Conservation (phyloP, 2,329 filamentous ascomycete species). For the Sarocladium brachiariae region DNA sequence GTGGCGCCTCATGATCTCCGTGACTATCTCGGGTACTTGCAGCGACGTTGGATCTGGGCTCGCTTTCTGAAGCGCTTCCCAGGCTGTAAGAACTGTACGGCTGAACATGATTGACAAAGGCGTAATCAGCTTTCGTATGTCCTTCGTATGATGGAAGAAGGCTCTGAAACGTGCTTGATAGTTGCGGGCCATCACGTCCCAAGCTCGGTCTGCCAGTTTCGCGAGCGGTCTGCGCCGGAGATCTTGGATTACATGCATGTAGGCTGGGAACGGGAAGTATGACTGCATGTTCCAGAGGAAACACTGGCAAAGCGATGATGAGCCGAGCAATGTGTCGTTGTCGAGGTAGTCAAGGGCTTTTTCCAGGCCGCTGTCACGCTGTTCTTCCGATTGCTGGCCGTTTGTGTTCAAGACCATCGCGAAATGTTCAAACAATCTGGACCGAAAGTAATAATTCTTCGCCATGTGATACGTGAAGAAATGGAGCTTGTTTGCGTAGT, state of each 20-base stretch:
- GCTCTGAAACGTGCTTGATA: constrained; percentile 2
- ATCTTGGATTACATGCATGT: constrained; percentile 30
- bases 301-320: constrained; percentile 22
- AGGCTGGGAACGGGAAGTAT: constrained; percentile 34
- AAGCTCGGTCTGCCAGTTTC: constrained; percentile 20
- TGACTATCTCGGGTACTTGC: not conserved
- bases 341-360: constrained; percentile 28
- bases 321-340: constrained; percentile 27
- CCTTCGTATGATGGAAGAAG: constrained; percentile 8
- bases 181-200: constrained; percentile 25
- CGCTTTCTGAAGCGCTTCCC: constrained; percentile 4
- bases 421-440: constrained; percentile 42
- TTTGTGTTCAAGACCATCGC: constrained; percentile 19
- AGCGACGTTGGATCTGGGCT: not conserved
- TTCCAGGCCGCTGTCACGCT: constrained; percentile 22
- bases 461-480: constrained; percentile 32
- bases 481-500: constrained; percentile 32
- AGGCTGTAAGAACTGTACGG: constrained; percentile 6
- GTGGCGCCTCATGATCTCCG: not conserved
- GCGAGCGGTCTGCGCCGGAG: constrained; percentile 20
- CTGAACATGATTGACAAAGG: constrained; percentile 11
- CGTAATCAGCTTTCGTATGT: not conserved
- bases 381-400: constrained; percentile 18
- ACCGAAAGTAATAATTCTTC: constrained; percentile 38
- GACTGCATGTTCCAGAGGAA: constrained; percentile 30